A percentile compares a stretch with the other conserved stretches of the same genome.
These are phyloP conservation scores for Cornus controversa DNA, from an alignment of 148 eudicot species.

Conservation along the genomic window DNA sequence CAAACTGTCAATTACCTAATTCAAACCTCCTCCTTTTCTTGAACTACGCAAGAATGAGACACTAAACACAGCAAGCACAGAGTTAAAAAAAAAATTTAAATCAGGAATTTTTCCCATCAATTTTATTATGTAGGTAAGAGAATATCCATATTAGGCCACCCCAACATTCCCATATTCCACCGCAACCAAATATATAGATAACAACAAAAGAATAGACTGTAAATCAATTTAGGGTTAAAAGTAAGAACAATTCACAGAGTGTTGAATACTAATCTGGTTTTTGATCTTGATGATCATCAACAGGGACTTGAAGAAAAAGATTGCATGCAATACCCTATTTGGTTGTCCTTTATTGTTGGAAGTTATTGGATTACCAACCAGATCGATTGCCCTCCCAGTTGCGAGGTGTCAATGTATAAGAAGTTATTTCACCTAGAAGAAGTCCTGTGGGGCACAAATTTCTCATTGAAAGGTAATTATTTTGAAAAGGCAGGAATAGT, in stretches of 20 bases:
- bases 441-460: background rate
- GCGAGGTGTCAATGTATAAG: too few species aligned
- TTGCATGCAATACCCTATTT: background rate
- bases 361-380: background rate
- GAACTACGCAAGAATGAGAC: too few species aligned
- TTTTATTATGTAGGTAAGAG: background rate
- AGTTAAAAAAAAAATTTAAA: too few species aligned
- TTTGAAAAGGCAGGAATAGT: constrained; percentile 8
- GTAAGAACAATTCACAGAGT: background rate
- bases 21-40: too few species aligned
- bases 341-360: background rate
- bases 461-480: background rate
- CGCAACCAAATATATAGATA: background rate
- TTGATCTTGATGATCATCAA: background rate
- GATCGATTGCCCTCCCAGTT: background rate
- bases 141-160: background rate
- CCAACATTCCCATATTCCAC: background rate
- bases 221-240: background rate
- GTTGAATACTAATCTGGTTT: constrained; percentile 2
- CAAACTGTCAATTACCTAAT: too few species aligned
- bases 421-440: background rate
- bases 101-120: background rate
- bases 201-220: background rate
- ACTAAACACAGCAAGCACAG: too few species aligned
- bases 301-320: constrained; percentile 2